Base-by-base conservation (phyloP, 345 rosid species). In the Jatropha curcas region DNA sequence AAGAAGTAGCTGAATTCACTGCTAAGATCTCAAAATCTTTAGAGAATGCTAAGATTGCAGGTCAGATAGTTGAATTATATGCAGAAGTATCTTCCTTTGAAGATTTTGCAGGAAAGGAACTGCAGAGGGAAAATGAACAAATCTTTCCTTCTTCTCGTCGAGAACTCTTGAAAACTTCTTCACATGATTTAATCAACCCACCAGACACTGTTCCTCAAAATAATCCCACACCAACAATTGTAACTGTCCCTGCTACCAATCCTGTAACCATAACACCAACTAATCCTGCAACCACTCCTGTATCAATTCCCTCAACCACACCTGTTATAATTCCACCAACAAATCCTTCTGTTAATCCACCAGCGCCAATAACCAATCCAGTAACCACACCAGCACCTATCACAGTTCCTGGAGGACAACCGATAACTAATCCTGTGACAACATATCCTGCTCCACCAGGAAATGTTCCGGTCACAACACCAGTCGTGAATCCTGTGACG, bases 341-440 rank as follows among this genome's bases (percentile, higher is more conserved):
- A 28, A 72, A 64, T 53, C 78, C 86, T 59, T 84, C 93, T 4
- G 76, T 69, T 66, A 72, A 81, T 67, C 83, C 90, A 48, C 75
- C 86, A 20, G 80, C 79, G 52, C 88, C 91, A 20, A 51, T 84
- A 51, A 87, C 84, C 48, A 89, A 83, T 68, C 90, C 95, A 0
- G 79, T 80, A 13, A 75, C 88, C 46, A 84, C 87, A 45, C 90
- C 92, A 7, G 81, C 90, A 65, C 87, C 93, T 64, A 35, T 80
- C 39, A 79, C 86, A 43, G 83, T 76, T 43, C 88, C 90, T 22
- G 89, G 90, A 41, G 77, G 79, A 55, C 86, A 79, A 41, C 86
- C 92, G 0, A 84, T 85, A 20, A 88, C 94, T 25, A 89, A 87
- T 71, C 96, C 97, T 0, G 97, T 88, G 43, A 88, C 96, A 10